Evolutionary conservation across 257 asterid species (phyloP).

Genomic region (Forsythia suspensa): DNA sequence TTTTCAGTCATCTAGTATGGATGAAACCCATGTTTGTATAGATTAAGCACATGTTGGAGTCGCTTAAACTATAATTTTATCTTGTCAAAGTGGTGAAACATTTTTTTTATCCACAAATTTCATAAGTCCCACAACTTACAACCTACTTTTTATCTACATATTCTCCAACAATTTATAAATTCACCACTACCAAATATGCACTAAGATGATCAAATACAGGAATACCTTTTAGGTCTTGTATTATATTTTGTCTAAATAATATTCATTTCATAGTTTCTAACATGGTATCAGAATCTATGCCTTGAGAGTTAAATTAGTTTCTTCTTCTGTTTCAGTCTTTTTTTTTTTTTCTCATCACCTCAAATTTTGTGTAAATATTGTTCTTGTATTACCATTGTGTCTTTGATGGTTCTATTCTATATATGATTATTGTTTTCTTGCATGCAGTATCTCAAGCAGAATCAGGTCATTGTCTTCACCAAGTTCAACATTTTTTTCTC

Average conservation of each 20-base stretch:
- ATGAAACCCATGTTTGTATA: background rate
- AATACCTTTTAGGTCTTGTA: background rate
- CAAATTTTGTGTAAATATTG: background rate
- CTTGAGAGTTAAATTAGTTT: background rate
- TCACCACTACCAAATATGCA: too few species aligned
- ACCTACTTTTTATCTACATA: too few species aligned
- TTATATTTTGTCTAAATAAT: background rate
- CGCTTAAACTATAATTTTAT: too few species aligned
- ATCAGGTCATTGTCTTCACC: constrained; percentile 57
- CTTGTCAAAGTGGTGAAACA: too few species aligned
- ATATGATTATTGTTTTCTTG: constrained; percentile 18
- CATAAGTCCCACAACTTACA: too few species aligned
- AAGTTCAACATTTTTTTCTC: constrained; percentile 58
- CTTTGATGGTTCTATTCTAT: background rate
- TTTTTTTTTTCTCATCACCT: background rate
- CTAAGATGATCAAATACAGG: background rate
- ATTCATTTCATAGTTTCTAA: background rate
- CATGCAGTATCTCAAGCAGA: constrained; percentile 65
- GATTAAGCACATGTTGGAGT: background rate
- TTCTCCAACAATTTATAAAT: too few species aligned
- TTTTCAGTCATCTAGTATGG: background rate
- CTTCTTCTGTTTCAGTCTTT: background rate
- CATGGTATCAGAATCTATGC: background rate
- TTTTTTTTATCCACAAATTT: too few species aligned
- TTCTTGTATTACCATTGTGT: constrained; percentile 9